Evolutionary conservation across 441 rosid species (phyloP).

Genomic region (Eruca vesicaria): DNA sequence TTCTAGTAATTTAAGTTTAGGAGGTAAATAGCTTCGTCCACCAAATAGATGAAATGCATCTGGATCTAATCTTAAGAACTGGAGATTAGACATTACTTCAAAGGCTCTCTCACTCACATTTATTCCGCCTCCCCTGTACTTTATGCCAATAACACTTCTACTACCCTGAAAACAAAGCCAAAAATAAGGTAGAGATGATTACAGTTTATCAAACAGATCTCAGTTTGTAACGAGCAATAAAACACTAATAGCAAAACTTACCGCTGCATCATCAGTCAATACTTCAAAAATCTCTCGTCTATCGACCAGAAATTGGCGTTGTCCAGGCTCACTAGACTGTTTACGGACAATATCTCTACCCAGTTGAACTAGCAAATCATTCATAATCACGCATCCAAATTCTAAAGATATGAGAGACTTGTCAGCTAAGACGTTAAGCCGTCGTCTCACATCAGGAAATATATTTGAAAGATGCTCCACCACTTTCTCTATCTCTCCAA

Average conservation of each 20-base stretch:
- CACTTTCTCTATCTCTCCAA: background rate
- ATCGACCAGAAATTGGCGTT: background rate
- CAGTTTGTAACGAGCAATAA: background rate
- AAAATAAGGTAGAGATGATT: too few species aligned
- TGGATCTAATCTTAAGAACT: background rate
- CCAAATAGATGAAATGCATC: background rate
- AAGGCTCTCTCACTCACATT: too few species aligned
- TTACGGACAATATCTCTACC: background rate
- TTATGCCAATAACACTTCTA: background rate
- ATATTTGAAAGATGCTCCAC: background rate
- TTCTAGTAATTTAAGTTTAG: background rate
- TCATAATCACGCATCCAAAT: accelerated
- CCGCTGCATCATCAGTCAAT: background rate
- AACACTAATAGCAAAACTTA: background rate
- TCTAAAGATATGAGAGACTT: background rate
- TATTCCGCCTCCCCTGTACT: background rate
- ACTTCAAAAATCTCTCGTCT: background rate
- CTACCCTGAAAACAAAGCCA: background rate
- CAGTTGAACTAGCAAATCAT: background rate
- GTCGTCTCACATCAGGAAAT: background rate
- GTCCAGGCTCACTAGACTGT: background rate
- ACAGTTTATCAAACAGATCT: too few species aligned
- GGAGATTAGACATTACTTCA: constrained; percentile 1
- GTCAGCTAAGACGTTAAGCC: background rate
- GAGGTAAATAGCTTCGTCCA: background rate